Evolutionary conservation across 345 rosid species (phyloP), one percentile per base, ranked within the genome.

Genomic region (Aquilaria malaccensis): DNA sequence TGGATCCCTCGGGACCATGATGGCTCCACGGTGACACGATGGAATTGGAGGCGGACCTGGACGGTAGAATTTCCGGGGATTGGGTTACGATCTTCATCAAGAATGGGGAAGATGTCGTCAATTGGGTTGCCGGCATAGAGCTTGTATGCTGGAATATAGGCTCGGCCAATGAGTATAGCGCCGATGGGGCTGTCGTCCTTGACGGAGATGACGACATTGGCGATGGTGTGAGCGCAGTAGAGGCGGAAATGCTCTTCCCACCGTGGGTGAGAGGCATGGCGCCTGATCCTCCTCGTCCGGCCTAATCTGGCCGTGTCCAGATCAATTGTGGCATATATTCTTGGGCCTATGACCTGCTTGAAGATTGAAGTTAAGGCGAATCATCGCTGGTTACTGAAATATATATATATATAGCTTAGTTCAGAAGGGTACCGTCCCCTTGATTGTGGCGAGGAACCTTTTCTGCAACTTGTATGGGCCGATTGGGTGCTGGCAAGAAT

Each of bases 221-320:
- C 77, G 78, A 81, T 75, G 30, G 22, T 54, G 62, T 93, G 94
- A 11, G 97, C 94, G 2, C 88, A 81, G 62, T 82, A 85, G 13
- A 89, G 65, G 51, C 66, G 74, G 55, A 93, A 93, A 0, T 61
- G 2, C 70, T 93, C 83, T 29, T 73, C 12, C 97, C 94, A 93
- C 9, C 12, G 65, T 10, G 81, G 85, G 0, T 56, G 73, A 1
- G 70, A 50, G 5, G 76, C 63, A 5, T 72, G 73, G 1, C 71
- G 70, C 61, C 60, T 62, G 11, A 80, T 10, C 70, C 55, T 68
- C 14, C 64, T 72, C 29, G 98, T 93, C 61, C 96, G 79, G 45
- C 77, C 93, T 33, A 85, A 85, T 30, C 94, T 82, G 7, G 91
- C 85, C 63, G 76, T 83, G 67, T 83, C 97, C 13, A 89, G 65